These are phyloP conservation scores for Dendrocalamus sinicus DNA, from an alignment of 176 grass and related monocot genomes.

Conservation along the genomic window DNA sequence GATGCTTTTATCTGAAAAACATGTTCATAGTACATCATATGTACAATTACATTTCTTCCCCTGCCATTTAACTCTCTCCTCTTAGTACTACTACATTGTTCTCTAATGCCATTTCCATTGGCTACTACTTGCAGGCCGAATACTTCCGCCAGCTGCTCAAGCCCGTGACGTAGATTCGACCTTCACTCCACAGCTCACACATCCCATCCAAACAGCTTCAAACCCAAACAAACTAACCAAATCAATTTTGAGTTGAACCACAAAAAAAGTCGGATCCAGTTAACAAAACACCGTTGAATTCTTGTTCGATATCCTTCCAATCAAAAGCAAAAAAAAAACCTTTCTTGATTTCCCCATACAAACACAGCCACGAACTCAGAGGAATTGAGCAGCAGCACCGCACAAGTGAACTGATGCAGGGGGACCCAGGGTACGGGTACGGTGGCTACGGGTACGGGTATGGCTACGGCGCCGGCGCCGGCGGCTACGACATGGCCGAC, in stretches of 20 bases:
- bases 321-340: neutral
- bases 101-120: conserved; percentile 14
- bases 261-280: neutral
- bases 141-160: conserved; percentile 95
- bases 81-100: neutral
- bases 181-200: neutral
- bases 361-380: neutral
- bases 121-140: conserved; percentile 57
- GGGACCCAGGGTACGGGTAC: conserved; percentile 63
- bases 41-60: neutral
- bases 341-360: neutral
- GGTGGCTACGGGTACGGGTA: conserved; percentile 47
- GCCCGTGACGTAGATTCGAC: conserved; percentile 73
- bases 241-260: conserved; percentile 40
- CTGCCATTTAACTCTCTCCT: neutral
- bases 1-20: neutral
- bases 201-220: neutral
- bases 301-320: conserved; percentile 11
- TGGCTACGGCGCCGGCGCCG: conserved; percentile 27
- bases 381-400: neutral
- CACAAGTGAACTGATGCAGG: conserved; percentile 52
- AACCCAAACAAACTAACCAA: conserved; percentile 23
- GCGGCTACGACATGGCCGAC: conserved; percentile 49
- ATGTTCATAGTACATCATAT: neutral
- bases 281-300: neutral